A percentile compares a stretch with the other conserved stretches of the same genome.
These are phyloP conservation scores for Selaginella tamariscina DNA, from an alignment of 75 land plant genomes.

Conservation along the genomic window DNA sequence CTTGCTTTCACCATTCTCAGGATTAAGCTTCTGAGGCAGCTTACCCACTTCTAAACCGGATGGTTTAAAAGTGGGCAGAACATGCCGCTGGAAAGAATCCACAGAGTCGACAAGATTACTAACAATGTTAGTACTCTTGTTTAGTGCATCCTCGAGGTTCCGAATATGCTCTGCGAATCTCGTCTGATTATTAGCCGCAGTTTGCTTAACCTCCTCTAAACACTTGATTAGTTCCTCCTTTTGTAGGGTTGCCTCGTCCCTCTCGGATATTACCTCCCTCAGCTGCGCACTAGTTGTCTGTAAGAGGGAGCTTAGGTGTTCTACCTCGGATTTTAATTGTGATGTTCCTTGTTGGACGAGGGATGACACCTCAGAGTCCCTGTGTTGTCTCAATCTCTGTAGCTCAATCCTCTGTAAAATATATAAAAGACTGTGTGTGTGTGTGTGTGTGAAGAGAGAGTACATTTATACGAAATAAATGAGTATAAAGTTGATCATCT, in stretches of 20 bases:
- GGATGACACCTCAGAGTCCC: constrained; percentile 31
- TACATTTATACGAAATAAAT: background rate
- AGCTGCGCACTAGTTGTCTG: constrained; percentile 26
- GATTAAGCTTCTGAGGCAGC: background rate
- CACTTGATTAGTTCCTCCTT: constrained; percentile 12
- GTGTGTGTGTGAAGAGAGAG: background rate
- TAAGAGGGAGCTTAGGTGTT: constrained; percentile 23
- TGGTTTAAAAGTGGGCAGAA: constrained; percentile 31
- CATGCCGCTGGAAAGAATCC: constrained; percentile 32
- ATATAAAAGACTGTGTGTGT: background rate
- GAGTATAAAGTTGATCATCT: background rate
- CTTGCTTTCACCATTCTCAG: background rate
- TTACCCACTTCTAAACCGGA: constrained; percentile 16
- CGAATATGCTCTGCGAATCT: constrained; percentile 16
- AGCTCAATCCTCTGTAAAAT: constrained; percentile 27
- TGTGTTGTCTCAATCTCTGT: constrained; percentile 28
- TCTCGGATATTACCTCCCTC: constrained; percentile 24
- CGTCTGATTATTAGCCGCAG: constrained; percentile 15
- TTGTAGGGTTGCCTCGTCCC: constrained; percentile 18
- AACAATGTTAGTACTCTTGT: constrained; percentile 15
- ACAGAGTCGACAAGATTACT: constrained; percentile 19
- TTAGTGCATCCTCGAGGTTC: constrained; percentile 17
- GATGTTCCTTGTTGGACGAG: constrained; percentile 22
- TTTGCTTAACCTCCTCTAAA: constrained; percentile 20
- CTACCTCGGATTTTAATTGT: constrained; percentile 25